A percentile compares a stretch with the other conserved stretches of the same genome.
These are phyloP conservation scores for Kwoniella sp. DNA, from an alignment of 768 basidiomycete species.

Conservation along the genomic window DNA sequence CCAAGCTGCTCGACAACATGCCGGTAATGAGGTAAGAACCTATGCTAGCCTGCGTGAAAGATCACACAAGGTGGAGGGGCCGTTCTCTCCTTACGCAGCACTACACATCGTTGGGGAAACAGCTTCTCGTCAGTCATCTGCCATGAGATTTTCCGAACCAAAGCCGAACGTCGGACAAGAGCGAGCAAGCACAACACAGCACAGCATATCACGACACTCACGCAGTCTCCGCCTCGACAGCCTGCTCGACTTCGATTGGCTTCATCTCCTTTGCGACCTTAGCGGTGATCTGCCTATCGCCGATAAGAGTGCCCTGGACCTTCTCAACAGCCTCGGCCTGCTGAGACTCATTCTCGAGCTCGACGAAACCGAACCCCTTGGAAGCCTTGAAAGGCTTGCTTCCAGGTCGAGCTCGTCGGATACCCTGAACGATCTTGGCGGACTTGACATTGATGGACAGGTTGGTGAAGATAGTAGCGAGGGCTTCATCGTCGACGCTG, in stretches of 20 bases:
- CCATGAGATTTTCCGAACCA: too few species aligned
- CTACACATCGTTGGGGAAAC: too few species aligned
- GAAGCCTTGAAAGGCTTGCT: conserved; percentile 82
- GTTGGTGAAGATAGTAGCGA: conserved; percentile 79
- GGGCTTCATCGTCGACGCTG: conserved; percentile 80
- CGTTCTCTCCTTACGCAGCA: too few species aligned
- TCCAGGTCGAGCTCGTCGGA: conserved; percentile 59
- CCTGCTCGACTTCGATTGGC: conserved; percentile 53
- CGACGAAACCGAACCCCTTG: conserved; percentile 98
- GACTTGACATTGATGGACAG: conserved; percentile 78
- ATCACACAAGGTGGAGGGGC: too few species aligned
- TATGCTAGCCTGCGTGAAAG: too few species aligned
- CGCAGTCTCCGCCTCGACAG: conserved; percentile 31
- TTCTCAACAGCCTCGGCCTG: conserved; percentile 87
- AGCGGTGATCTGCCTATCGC: conserved; percentile 82
- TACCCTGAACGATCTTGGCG: conserved; percentile 73
- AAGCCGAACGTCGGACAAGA: too few species aligned
- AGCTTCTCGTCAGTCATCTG: too few species aligned
- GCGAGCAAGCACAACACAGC: too few species aligned
- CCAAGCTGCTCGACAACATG: too few species aligned
- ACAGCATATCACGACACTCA: too few species aligned
- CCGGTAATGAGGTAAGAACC: too few species aligned
- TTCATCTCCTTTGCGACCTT: conserved; percentile 89
- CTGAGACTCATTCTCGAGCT: conserved; percentile 82
- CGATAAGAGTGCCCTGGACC: conserved; percentile 83